Conservation (phyloP, 495 filamentous ascomycete genomes). For the Choiromyces venosus region DNA sequence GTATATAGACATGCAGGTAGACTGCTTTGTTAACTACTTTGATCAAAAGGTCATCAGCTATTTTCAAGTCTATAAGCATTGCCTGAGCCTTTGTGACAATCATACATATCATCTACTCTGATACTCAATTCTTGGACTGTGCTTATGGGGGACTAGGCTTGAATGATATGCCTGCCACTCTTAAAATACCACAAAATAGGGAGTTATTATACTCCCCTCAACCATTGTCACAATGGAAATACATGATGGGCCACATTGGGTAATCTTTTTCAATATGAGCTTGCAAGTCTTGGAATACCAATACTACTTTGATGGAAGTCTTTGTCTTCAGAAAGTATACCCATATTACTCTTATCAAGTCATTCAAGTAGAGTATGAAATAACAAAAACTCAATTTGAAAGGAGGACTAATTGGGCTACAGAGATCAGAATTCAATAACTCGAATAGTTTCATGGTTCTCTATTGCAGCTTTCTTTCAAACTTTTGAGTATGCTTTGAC, state of each 20-base stretch:
- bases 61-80: neutral
- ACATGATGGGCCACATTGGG: neutral
- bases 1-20: slow-evolving; percentile 1
- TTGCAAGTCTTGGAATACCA: neutral
- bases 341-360: neutral
- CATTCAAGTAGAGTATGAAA: neutral
- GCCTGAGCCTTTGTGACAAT: neutral
- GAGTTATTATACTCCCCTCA: slow-evolving; percentile 5
- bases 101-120: neutral
- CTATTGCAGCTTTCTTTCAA: no score
- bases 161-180: neutral
- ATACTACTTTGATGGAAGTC: neutral
- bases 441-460: no score
- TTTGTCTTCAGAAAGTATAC: neutral
- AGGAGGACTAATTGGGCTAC: neutral
- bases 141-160: slow-evolving; percentile 3
- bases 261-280: no score
- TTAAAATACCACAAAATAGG: neutral
- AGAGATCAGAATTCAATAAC: neutral
- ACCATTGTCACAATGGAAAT: slow-evolving; percentile 7
- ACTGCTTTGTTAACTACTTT: neutral
- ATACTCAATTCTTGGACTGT: slow-evolving; percentile 3
- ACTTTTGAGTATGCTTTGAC: no score
- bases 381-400: neutral
- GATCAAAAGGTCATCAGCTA: neutral